A percentile compares a stretch with the other conserved stretches of the same genome.
Conservation (phyloP, 2,329 filamentous ascomycete genomes). For the Graphilbum sp. region DNA sequence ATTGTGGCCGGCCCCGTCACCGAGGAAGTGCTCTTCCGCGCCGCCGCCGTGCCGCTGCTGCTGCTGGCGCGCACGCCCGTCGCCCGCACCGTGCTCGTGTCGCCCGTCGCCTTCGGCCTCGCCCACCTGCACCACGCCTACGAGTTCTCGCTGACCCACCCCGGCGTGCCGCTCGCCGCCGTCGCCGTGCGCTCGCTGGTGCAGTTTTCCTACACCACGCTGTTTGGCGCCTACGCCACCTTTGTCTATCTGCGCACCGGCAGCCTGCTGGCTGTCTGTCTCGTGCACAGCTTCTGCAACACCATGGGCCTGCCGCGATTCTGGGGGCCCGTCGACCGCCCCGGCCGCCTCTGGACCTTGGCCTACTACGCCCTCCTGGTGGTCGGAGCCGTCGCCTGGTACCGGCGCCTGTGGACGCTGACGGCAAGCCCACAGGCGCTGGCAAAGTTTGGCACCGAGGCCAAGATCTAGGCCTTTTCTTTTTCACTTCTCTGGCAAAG, state of each 20-base stretch:
- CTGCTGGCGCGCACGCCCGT: constrained; percentile 48
- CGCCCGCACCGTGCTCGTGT: constrained; percentile 54
- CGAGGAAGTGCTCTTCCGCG: constrained; percentile 88
- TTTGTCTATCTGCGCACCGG: constrained; percentile 80
- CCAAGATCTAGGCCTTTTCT: too few relatives aligned
- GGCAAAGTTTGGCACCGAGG: background rate
- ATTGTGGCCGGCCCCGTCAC: constrained; percentile 74
- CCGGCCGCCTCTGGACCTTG: constrained; percentile 43
- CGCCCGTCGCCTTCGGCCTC: constrained; percentile 79
- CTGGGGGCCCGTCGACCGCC: constrained; percentile 56
- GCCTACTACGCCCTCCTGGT: constrained; percentile 67
- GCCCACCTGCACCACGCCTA: constrained; percentile 94
- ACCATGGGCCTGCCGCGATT: constrained; percentile 75
- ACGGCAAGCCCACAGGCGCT: constrained; percentile 47
- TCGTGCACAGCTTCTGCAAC: constrained; percentile 83
- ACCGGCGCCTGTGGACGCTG: constrained; percentile 50
- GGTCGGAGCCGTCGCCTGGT: constrained; percentile 56
- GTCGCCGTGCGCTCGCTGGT: constrained; percentile 58
- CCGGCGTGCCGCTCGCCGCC: constrained; percentile 44
- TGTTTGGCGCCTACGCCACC: constrained; percentile 87
- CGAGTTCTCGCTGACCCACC: constrained; percentile 74
- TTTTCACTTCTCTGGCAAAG: too few relatives aligned
- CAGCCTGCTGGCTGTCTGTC: constrained; percentile 57
- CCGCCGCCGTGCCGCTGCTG: constrained; percentile 68
- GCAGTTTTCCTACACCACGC: constrained; percentile 77